Conservation (phyloP, 1,284 basidiomycete species). For the Afroboletus lepidellus region DNA sequence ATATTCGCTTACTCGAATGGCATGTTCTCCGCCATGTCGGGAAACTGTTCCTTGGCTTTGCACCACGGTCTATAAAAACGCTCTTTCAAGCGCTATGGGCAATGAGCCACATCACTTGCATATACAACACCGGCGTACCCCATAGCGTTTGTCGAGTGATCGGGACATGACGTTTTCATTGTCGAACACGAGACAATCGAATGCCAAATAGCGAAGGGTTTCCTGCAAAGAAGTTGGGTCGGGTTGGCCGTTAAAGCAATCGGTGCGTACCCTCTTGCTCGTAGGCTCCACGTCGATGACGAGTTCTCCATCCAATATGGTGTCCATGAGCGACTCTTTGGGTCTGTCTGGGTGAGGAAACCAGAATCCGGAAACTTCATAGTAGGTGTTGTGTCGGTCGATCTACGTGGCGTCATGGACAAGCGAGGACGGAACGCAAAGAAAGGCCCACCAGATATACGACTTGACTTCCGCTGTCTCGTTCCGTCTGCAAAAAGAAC, state of each 20-base stretch:
- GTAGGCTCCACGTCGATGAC: constrained; percentile 85
- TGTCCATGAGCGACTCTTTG: constrained; percentile 66
- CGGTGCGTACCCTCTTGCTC: constrained; percentile 57
- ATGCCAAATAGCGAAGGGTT: constrained; percentile 81
- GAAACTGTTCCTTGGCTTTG: constrained; percentile 67
- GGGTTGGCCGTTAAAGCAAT: not conserved
- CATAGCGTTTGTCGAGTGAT: constrained; percentile 85
- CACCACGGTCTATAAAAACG: constrained; percentile 85
- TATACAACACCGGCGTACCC: constrained; percentile 51
- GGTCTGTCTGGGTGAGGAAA: constrained; percentile 86
- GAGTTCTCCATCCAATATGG: constrained; percentile 92
- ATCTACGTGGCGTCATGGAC: constrained; percentile 54
- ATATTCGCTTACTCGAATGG: constrained; percentile 79
- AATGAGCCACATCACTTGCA: constrained; percentile 8
- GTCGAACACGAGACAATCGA: constrained; percentile 91
- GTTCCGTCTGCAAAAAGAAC: constrained; percentile 78
- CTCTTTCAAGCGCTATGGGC: constrained; percentile 69
- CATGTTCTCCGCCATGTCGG: constrained; percentile 58
- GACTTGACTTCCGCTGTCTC: constrained; percentile 62
- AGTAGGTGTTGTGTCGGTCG: constrained; percentile 92
- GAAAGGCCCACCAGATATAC: constrained; percentile 71
- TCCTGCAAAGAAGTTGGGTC: constrained; percentile 48
- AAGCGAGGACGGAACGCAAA: constrained; percentile 1
- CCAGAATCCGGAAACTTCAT: constrained; percentile 69
- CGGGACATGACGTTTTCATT: constrained; percentile 85